These are phyloP conservation scores for Penicillium steckii DNA, from an alignment of 495 filamentous ascomycete species.

Conservation along the genomic window DNA sequence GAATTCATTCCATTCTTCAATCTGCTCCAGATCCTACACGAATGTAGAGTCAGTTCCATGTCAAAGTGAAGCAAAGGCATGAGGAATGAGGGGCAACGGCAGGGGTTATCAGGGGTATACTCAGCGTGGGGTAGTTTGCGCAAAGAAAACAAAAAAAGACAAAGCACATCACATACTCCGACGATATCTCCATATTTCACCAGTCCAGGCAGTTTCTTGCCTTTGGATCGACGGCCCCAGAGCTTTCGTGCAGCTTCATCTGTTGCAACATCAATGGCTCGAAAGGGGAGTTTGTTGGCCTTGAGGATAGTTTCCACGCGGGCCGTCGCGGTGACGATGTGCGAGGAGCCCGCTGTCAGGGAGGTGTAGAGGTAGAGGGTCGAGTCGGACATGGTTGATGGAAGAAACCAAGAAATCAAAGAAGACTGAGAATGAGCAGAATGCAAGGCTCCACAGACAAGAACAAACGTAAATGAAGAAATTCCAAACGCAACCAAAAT, in stretches of 20 bases:
- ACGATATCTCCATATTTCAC: constrained; percentile 85
- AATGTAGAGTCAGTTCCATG: background rate
- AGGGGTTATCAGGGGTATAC: background rate
- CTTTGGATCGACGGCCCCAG: constrained; percentile 78
- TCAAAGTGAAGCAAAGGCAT: background rate
- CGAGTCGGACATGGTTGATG: constrained; percentile 54
- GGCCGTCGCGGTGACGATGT: constrained; percentile 94
- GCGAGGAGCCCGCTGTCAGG: constrained; percentile 92
- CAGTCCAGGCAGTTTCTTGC: constrained; percentile 81
- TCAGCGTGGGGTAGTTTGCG: constrained; percentile 1
- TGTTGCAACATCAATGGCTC: constrained; percentile 86
- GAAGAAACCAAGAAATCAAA: background rate
- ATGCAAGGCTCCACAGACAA: background rate
- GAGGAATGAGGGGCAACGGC: background rate
- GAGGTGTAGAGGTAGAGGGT: constrained; percentile 93
- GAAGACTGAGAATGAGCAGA: background rate
- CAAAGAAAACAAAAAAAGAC: too few relatives aligned
- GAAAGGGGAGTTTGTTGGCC: constrained; percentile 90
- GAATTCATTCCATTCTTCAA: constrained; percentile 99
- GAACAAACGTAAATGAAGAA: background rate
- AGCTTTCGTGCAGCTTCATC: constrained; percentile 89
- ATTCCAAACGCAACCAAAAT: too few relatives aligned
- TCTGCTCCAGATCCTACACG: constrained; percentile 79
- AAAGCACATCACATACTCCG: too few relatives aligned
- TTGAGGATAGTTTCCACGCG: constrained; percentile 95